Percentiles rank a stretch among this genome's conserved stretches.
phyloP scores from a whole-genome alignment of 331 rosid species.

The Pyrus hybrid region DNA sequence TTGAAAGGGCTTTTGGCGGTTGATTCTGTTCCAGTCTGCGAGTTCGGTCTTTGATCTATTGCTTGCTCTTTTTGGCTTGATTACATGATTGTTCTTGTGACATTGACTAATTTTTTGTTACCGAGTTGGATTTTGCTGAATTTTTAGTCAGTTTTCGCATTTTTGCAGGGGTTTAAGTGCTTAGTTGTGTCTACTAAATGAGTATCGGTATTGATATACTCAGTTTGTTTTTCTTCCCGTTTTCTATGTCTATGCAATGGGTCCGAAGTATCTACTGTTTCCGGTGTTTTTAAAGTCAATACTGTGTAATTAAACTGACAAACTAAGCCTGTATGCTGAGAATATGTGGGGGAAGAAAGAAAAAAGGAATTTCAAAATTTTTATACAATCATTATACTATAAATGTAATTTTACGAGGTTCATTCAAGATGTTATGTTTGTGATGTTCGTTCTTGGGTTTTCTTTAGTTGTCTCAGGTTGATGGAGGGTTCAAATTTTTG shows the following conservation, averaged over 20 bases:
- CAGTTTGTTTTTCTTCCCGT: not conserved
- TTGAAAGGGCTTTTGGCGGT: slow-evolving; percentile 47
- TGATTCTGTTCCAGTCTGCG: slow-evolving; percentile 22
- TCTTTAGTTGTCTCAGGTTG: not conserved
- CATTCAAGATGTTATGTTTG: not conserved
- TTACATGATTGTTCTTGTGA: slow-evolving; percentile 17
- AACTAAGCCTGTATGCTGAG: not conserved
- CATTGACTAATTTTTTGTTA: slow-evolving; percentile 7
- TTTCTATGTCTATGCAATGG: slow-evolving; percentile 5
- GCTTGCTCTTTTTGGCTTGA: slow-evolving; percentile 24
- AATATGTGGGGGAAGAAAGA: slow-evolving; percentile 2
- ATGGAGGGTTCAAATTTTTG: not conserved
- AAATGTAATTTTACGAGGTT: not conserved
- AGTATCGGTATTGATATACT: not conserved
- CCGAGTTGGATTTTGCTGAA: slow-evolving; percentile 17
- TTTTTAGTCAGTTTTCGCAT: slow-evolving; percentile 25
- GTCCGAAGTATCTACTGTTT: slow-evolving; percentile 19
- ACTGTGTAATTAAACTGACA: slow-evolving; percentile 8
- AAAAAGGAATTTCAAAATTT: slow-evolving; percentile 1
- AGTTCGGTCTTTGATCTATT: slow-evolving; percentile 60
- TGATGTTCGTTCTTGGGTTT: not conserved
- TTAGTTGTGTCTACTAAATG: slow-evolving; percentile 10
- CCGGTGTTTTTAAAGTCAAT: slow-evolving; percentile 1
- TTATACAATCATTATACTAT: not conserved
- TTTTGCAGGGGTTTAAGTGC: slow-evolving; percentile 27